A percentile compares a stretch with the other conserved stretches of the same genome.
These are phyloP conservation scores for Carallia pectinifolia DNA, from an alignment of 345 rosid genomes.

Conservation along the genomic window DNA sequence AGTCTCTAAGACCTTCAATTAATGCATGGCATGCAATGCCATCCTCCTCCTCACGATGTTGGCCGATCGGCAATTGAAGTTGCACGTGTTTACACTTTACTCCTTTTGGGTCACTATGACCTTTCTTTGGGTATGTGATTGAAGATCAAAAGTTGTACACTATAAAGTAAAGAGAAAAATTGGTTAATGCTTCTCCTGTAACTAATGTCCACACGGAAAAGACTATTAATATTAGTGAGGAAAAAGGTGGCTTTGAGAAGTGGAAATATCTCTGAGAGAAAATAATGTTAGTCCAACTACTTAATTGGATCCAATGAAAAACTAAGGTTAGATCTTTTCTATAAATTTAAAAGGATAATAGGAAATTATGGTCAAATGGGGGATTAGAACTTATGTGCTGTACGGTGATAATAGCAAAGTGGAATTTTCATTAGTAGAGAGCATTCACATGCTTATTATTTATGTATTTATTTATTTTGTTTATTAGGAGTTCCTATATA, in stretches of 20 bases:
- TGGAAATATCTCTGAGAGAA: neutral
- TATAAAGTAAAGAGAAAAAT: neutral
- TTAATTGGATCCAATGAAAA: constrained; percentile 14
- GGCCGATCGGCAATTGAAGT: neutral
- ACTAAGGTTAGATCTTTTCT: constrained; percentile 1
- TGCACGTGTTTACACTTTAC: neutral
- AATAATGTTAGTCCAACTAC: constrained; percentile 14
- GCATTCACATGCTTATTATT: neutral
- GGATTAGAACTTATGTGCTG: no score
- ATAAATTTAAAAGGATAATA: neutral
- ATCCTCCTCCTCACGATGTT: neutral
- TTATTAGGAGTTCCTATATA: no score
- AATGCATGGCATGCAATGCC: neutral
- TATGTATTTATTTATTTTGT: no score
- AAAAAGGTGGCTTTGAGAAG: neutral
- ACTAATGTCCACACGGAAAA: neutral
- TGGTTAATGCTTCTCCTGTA: neutral
- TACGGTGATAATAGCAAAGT: neutral
- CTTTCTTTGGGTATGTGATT: neutral
- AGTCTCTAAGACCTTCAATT: no score
- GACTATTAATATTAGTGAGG: neutral
- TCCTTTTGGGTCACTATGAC: neutral
- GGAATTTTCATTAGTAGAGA: neutral
- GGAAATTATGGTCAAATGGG: constrained; percentile 6
- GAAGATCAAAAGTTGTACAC: neutral